Conservation (phyloP, 257 asterid species). For the Nicotiana noctiflora region DNA sequence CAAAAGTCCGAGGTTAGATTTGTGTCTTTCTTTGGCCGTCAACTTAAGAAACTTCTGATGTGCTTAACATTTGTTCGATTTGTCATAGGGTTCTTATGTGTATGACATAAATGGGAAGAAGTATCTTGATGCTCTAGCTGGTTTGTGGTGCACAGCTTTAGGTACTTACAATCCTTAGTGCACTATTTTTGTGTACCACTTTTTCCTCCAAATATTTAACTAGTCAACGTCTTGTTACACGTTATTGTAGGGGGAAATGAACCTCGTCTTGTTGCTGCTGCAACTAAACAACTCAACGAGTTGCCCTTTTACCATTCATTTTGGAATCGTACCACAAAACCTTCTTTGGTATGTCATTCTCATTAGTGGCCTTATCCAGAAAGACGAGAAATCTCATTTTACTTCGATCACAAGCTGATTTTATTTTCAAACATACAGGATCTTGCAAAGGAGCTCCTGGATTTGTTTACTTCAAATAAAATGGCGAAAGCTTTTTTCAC, state of each 20-base stretch:
- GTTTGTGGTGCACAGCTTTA: slow-evolving; percentile 90
- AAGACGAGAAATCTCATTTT: neutral
- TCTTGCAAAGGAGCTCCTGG: slow-evolving; percentile 76
- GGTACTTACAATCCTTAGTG: slow-evolving; percentile 27
- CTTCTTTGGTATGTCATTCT: slow-evolving; percentile 59
- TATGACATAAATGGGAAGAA: slow-evolving; percentile 69
- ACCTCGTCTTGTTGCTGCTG: slow-evolving; percentile 85
- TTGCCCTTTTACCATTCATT: slow-evolving; percentile 96
- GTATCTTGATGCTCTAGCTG: slow-evolving; percentile 93
- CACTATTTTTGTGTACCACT: neutral
- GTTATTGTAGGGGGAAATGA: slow-evolving; percentile 67
- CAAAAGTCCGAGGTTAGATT: slow-evolving; percentile 69
- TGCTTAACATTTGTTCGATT: neutral
- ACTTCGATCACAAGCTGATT: neutral
- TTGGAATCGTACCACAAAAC: slow-evolving; percentile 94
- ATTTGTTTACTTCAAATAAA: slow-evolving; percentile 56
- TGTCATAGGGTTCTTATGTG: slow-evolving; percentile 75
- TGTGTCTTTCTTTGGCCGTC: slow-evolving; percentile 3
- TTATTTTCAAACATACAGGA: slow-evolving; percentile 40
- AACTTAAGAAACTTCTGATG: neutral
- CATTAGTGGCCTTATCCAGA: neutral
- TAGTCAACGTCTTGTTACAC: neutral
- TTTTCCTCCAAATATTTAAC: neutral
- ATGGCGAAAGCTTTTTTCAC: slow-evolving; percentile 89
- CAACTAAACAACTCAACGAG: slow-evolving; percentile 64